Base-by-base conservation (phyloP, 2,329 filamentous ascomycete species). In the Nakataea oryzae region DNA sequence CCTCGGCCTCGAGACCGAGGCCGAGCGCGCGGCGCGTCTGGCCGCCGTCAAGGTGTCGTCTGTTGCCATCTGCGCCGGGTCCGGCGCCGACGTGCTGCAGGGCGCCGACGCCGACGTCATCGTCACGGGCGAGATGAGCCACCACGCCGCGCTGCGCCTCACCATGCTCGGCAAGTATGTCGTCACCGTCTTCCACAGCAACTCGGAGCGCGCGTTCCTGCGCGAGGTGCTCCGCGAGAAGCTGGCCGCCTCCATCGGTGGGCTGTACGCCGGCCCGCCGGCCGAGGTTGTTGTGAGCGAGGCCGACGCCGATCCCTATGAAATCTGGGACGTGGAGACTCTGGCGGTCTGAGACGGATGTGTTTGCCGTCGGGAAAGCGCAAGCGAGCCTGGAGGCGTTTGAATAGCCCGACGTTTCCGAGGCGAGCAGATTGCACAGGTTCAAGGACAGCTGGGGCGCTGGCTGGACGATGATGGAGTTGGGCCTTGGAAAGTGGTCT, bases 111-210 rank as follows among this genome's bases (percentile, higher is more conserved):
- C 92, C 0, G 91, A 97, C 70, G 74, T 97, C 54, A 75, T 96
- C 4, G 90, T 99, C 68, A 97, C 91, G 0, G 95, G 95, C 1
- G 95, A 99, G 77, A 84, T 97, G 79, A 90, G 86, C 69, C 95
- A 99, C 72, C 95, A 99, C 72, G 91, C 95, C 66, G 92, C 93
- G 3, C 81, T 99, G 63, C 85, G 89, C 54, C 91, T 92, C 1
- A 91, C 90, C 30, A 93, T 97, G 77, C 84, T 87, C 63, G 93
- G 93, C 1, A 87, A 87, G 65, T 88, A 86, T 62, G 90, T 97
- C 0, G 84, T 97, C 60, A 89, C 88, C 54, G 81, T 96, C 58
- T 96, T 96, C 69, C 95, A 99, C 73, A 93, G 89, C 68, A 97
- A 97, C 74, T 95, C 90, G 0, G 95, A 99, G 78, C 80, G 95